Evolutionary conservation across 495 filamentous ascomycete genomes (phyloP).

Genomic region (Daldinia bambusicola): DNA sequence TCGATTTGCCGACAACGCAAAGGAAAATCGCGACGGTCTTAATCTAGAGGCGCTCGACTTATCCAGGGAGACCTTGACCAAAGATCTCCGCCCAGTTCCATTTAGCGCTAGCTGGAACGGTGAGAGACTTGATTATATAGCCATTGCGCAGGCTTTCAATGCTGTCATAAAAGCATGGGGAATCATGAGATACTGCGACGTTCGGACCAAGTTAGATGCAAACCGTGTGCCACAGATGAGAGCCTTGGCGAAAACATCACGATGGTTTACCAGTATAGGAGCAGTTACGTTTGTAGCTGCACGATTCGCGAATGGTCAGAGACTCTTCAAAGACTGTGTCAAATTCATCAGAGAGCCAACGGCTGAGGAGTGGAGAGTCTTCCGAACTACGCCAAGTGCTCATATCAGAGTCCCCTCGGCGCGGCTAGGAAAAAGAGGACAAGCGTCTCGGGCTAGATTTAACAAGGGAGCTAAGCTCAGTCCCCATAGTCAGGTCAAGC

Average conservation of each 20-base stretch:
- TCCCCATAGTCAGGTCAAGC: slow-evolving; percentile 32
- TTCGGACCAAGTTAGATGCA: slow-evolving; percentile 70
- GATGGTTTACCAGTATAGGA: slow-evolving; percentile 75
- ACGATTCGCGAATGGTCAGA: slow-evolving; percentile 54
- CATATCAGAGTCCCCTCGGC: slow-evolving; percentile 46
- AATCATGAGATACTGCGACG: slow-evolving; percentile 64
- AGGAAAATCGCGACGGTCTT: slow-evolving; percentile 43
- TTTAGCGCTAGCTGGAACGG: slow-evolving; percentile 63
- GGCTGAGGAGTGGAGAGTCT: slow-evolving; percentile 69
- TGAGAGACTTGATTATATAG: slow-evolving; percentile 61
- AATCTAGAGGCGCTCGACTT: slow-evolving; percentile 47
- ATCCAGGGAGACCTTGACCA: slow-evolving; percentile 49
- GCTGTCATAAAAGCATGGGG: slow-evolving; percentile 60
- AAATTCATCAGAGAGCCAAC: slow-evolving; percentile 80
- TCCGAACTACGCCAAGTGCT: slow-evolving; percentile 51
- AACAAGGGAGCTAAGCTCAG: slow-evolving; percentile 46
- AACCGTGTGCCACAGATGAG: slow-evolving; percentile 71
- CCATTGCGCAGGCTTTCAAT: slow-evolving; percentile 58
- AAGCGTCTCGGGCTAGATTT: slow-evolving; percentile 46
- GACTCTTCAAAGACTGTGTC: slow-evolving; percentile 69
- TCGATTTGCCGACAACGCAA: slow-evolving; percentile 50
- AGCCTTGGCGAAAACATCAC: slow-evolving; percentile 72
- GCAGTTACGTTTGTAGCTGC: slow-evolving; percentile 76
- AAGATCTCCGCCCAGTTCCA: slow-evolving; percentile 56
- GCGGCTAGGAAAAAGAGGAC: slow-evolving; percentile 46